Evolutionary conservation across 2,329 filamentous ascomycete genomes (phyloP).

Genomic region (Elsinoe necatrix): DNA sequence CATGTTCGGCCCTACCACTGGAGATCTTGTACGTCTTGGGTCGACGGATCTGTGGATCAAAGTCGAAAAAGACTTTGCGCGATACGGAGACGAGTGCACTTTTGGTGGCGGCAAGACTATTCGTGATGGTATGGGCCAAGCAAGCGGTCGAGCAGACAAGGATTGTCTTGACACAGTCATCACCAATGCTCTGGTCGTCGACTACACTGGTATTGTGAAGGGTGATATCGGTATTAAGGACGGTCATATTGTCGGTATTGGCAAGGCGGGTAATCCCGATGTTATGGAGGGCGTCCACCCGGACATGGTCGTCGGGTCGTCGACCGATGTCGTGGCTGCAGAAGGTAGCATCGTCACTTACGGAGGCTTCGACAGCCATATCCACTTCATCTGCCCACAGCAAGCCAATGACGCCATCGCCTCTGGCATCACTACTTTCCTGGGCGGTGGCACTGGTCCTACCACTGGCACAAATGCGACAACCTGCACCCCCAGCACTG

Average conservation of each 20-base stretch:
- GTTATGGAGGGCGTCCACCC: constrained; percentile 81
- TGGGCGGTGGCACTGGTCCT: constrained; percentile 88
- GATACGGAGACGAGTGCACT: constrained; percentile 86
- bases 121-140: constrained; percentile 92
- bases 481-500: constrained; percentile 81
- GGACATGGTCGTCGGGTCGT: constrained; percentile 73
- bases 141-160: constrained; percentile 62
- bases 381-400: constrained; percentile 93
- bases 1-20: constrained; percentile 91
- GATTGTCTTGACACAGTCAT: constrained; percentile 77
- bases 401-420: constrained; percentile 77
- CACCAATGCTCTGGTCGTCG: constrained; percentile 80
- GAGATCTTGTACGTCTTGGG: constrained; percentile 74
- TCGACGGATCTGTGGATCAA: constrained; percentile 82
- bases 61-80: constrained; percentile 77
- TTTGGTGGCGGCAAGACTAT: constrained; percentile 94
- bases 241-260: constrained; percentile 77
- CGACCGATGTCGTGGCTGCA: constrained; percentile 84
- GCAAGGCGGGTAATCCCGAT: constrained; percentile 95
- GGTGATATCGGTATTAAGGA: constrained; percentile 91
- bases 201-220: constrained; percentile 91
- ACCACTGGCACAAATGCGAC: constrained; percentile 86
- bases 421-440: constrained; percentile 79
- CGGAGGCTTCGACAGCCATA: constrained; percentile 81
- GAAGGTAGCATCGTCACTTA: constrained; percentile 88